Base-by-base conservation (phyloP, 192 early-diverging fungal species). In the Umbelopsis ramanniana region DNA sequence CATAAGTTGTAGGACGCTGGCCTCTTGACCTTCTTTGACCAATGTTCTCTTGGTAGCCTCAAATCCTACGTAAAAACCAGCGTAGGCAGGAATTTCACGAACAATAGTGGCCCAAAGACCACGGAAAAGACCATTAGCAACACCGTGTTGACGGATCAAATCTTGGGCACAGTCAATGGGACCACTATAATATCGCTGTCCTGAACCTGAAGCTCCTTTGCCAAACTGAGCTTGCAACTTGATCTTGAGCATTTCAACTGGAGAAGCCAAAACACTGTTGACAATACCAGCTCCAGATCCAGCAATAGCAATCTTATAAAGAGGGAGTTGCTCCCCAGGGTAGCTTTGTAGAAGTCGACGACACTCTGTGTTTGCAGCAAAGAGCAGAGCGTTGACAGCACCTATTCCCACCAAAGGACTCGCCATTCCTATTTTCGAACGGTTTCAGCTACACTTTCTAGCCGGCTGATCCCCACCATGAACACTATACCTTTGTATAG, bases 171-270 rank as follows among this genome's bases (percentile, higher is more conserved):
- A 79, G 24, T 93, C 84, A 8, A 91, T 69, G 0, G 95, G 93
- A 1, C 91, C 92, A 0, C 74, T 74, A 26, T 71, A 77, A 14
- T 76, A 73, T 22, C 73, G 74, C 22, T 77, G 68, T 7, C 46
- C 29, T 15, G 67, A 46, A 9, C 60, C 76, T 7, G 67, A 48
- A 46, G 81, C 72, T 22, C 69, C 75, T 9, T 50, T 73, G 52
- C 84, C 85, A 83, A 93, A 96, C 74, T 96, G 96, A 9, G 93
- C 93, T 77, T 99, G 97, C 79, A 97, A 87, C 38, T 92, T 88
- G 67, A 94, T 92, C 75, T 99, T 99, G 47, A 97, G 77, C n/a
- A 99, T 79, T 74, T 99, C 97, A 3, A 99, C 94, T 1, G 97
- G 96, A 2, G 93, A 95, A 11, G 95, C 92, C 22, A 97, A 81